Evolutionary conservation across 2,329 filamentous ascomycete species (phyloP), one percentile per base, ranked within the genome.

Genomic region (Phyllosticta citriasiana): DNA sequence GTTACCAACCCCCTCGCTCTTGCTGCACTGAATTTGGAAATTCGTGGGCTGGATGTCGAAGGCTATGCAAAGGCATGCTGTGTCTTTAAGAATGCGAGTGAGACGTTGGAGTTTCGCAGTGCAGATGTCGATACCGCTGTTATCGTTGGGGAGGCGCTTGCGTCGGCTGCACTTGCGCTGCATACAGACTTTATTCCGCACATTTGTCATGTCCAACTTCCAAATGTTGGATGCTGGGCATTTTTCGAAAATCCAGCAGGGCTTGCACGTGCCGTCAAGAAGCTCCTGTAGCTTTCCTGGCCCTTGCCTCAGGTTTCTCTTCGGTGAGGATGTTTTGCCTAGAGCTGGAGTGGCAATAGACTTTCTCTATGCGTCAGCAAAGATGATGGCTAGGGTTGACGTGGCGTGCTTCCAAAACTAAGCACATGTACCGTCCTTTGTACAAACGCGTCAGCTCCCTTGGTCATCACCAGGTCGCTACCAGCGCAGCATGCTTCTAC

Each of bases 61-160:
- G 78, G 78, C 1, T 84, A 83, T 66, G 81, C 81, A 1, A 84
- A 84, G 63, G 81, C 74, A 0, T 80, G 79, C 52, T 71, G 71
- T 27, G 81, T 81, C 2, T 70, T 83, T 30, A 81, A 77, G 3
- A 70, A 69, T 3, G 74, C 75, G 0, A 67, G 67, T 67, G 67
- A 68, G 22, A 60, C 40, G 40, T 30, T 79, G 24, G 67, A 74
- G 24, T 64, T 79, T 2, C 64, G 69, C 22, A 63, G 67, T 6
- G 25, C 67, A 1, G 22, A 62, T 19, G 58, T 65, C 2, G 55
- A 65, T 51, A 64, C 64, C 16, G 57, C 80, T 3, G 64, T 83
- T 52, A 63, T 82, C 1, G 78, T 77, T 0, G 79, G 80, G 0
- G 69, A 73, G 0, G 74, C 80, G 16, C 79, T 82, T 61, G 74